These are phyloP conservation scores for Saturnispora serradocipensis DNA, from an alignment of 805 yeast species.

Conservation along the genomic window DNA sequence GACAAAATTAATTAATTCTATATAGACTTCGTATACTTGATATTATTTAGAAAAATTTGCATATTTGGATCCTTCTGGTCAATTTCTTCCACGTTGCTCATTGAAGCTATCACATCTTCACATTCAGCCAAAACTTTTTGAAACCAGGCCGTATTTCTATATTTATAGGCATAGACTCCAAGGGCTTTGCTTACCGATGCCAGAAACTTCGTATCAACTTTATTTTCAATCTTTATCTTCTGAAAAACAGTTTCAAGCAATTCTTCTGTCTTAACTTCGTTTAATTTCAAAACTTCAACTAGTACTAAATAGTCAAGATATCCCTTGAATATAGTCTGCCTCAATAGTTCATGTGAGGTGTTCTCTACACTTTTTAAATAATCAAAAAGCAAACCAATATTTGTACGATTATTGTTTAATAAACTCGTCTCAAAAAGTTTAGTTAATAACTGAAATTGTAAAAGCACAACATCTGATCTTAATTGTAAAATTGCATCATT, in stretches of 20 bases:
- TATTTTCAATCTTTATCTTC: background rate
- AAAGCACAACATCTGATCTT: slow-evolving; percentile 4
- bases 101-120: background rate
- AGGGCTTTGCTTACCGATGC: slow-evolving; percentile 9
- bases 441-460: slow-evolving; percentile 8
- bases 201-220: slow-evolving; percentile 7
- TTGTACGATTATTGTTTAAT: background rate
- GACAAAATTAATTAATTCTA: background rate
- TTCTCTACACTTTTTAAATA: background rate
- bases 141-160: slow-evolving; percentile 8
- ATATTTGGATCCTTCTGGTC: background rate
- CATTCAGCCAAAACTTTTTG: background rate
- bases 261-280: background rate
- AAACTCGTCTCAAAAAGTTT: slow-evolving; percentile 1
- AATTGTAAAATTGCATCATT: slow-evolving; percentile 8
- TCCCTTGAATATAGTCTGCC: background rate
- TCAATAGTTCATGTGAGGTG: background rate
- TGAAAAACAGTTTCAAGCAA: background rate
- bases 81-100: background rate
- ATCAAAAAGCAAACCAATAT: background rate
- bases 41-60: slow-evolving; percentile 6
- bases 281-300: background rate
- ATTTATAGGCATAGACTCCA: slow-evolving; percentile 7
- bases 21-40: slow-evolving; percentile 7
- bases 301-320: slow-evolving; percentile 1